Evolutionary conservation across 805 yeast species (phyloP), one percentile per base, ranked within the genome.

Genomic region (Ogataea saltuana): DNA sequence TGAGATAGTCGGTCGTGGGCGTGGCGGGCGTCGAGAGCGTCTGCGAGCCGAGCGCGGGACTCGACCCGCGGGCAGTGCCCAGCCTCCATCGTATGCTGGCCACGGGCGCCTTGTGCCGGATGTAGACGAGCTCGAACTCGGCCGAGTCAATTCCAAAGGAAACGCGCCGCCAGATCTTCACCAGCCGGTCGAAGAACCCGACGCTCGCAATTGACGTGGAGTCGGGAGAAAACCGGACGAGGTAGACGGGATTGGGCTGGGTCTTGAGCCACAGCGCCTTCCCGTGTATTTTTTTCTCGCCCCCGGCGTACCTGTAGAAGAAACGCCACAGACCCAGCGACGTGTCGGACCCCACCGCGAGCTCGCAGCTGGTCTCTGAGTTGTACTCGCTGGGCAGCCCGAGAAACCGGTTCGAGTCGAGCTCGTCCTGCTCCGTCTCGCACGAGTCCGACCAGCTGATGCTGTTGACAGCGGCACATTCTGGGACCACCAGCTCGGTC

Each of bases 131-230:
- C 53, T 85, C 93, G 59, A 88, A 88, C 20, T 73, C 71, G 6
- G 82, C 72, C 29, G 79, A 74, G 26, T 77, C 80, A 20, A 75
- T 73, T 25, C 85, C 88, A 55, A 81, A 86, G 6, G 84, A 75
- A 6, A 80, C 70, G 39, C 97, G 68, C 41, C 81, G 72, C 96
- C 96, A 90, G 2, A 88, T 70, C 57, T 87, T 88, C 21, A 87
- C 80, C 11, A 85, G 67, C 26, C 71, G 70, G 59, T 88, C 96
- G 58, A 74, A 77, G 30, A 67, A 68, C 0, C 85, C 81, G 28
- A 76, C 72, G 37, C 83, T 74, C 7, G 89, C 85, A 16, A 89
- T 78, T 33, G 81, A 70, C 39, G 75, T 74, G 0, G 88, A 78
- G 50, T 85, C 85, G n/a, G 77, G 79, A 0, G 95, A 78, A 18